phyloP scores from a whole-genome alignment of 176 grass and related monocot species.

The Oryza nivara region DNA sequence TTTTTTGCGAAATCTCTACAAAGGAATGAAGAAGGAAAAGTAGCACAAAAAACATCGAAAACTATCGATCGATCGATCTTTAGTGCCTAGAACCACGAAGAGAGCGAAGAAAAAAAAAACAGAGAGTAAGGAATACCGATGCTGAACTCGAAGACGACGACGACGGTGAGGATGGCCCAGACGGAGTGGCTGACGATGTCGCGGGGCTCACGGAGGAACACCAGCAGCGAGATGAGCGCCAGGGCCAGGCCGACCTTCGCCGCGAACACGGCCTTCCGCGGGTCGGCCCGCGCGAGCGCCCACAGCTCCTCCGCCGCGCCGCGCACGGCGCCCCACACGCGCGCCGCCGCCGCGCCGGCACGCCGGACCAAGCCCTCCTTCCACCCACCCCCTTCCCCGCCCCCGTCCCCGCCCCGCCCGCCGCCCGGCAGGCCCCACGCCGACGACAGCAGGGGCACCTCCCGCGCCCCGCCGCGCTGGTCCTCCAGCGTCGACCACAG shows the following conservation, averaged over 20 bases:
- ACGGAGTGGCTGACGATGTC: constrained; percentile 80
- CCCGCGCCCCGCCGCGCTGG: constrained; percentile 31
- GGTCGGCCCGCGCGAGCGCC: constrained; percentile 69
- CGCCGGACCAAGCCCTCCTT: constrained; percentile 39
- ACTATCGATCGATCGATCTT: background rate
- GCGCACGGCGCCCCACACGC: constrained; percentile 8
- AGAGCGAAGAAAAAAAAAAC: background rate
- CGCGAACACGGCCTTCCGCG: constrained; percentile 74
- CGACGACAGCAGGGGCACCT: constrained; percentile 48
- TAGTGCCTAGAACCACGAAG: background rate
- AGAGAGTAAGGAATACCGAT: constrained; percentile 15
- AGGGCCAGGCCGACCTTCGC: constrained; percentile 69
- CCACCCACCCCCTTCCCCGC: too few species aligned
- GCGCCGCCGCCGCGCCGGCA: background rate
- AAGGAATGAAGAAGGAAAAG: background rate
- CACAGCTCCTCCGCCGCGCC: constrained; percentile 42
- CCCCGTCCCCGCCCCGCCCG: background rate
- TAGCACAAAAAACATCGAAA: background rate
- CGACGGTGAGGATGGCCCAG: constrained; percentile 96
- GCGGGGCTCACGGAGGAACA: constrained; percentile 75
- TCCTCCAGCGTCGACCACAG: constrained; percentile 63
- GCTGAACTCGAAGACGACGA: constrained; percentile 93
- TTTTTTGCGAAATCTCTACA: background rate
- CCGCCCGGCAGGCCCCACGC: constrained; percentile 35
- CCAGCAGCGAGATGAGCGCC: constrained; percentile 68